Evolutionary conservation across 176 grass and related monocot genomes (phyloP), one percentile per base, ranked within the genome.

Genomic region (Canna indica): DNA sequence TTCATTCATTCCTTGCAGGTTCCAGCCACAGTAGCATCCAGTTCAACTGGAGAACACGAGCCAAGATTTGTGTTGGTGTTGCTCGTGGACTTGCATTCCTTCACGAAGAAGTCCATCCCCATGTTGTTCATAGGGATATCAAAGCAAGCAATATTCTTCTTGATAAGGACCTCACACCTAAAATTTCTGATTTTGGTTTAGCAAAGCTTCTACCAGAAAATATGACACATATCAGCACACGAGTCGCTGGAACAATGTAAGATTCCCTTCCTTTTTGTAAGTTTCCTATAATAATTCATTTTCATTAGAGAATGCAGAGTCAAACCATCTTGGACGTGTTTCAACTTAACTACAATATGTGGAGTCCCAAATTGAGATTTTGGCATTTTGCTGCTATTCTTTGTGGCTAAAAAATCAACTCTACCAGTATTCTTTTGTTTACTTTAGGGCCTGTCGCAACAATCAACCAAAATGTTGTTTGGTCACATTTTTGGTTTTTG

Each of bases 141-240:
- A 95, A 95, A 68, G 91, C 91, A 34, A 85, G 91, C 73, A 95
- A 90, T 63, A 87, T 95, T 83, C 85, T 95, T 53, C 85, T 95
- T 25, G 91, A 85, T 72, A 90, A 85, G 60, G 80, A 95, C 71
- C 76, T 95, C 33, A 95, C 75, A 20, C 84, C 91, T 7, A 95
- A 95, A 78, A 91, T 95, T 46, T 90, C 87, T 68, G 87, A 95
- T 85, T 95, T 95, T 66, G 91, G 91, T 16, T 69, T 95, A 76
- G 87, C 91, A 47, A 95, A 75, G 72, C 79, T 90, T 48, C 87
- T 90, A 11, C 91, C 85, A 3, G 77, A 75, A 68, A 90, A 95
- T 75, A 78, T 78, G 35, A 88, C 91, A 42, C 91, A 95, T 83
- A 82, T 90, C 36, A 95, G 91, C 80, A 95, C 91, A 26, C 73